Percentiles rank a stretch among this genome's conserved stretches.
Conservation (phyloP, 768 basidiomycete species). For the Austroboletus festivus region DNA sequence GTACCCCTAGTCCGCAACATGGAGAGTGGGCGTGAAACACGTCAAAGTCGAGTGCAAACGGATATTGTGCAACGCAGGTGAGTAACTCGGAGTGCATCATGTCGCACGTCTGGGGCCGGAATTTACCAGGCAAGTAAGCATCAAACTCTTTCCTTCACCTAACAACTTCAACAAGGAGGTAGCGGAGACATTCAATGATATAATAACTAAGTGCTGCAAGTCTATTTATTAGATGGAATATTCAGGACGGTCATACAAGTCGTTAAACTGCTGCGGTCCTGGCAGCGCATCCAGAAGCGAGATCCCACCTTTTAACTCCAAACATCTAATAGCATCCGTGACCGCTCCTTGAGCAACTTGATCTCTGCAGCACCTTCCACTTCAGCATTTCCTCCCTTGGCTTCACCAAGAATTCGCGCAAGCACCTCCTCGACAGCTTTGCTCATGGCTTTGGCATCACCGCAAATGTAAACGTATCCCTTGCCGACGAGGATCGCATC, state of each 20-base stretch:
- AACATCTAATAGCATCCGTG: slow-evolving; percentile 81
- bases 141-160: no score
- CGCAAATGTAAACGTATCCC: slow-evolving; percentile 97
- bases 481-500: slow-evolving; percentile 91
- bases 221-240: slow-evolving; percentile 21
- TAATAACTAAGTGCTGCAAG: slow-evolving; percentile 10
- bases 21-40: background rate
- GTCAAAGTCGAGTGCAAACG: background rate
- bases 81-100: no score
- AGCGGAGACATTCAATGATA: background rate
- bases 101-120: no score
- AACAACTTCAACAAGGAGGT: no score
- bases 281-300: background rate
- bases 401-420: slow-evolving; percentile 81
- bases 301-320: slow-evolving; percentile 62
- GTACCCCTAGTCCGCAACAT: slow-evolving; percentile 20
- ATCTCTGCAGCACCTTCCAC: slow-evolving; percentile 90
- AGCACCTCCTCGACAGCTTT: slow-evolving; percentile 92
- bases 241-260: slow-evolving; percentile 4
- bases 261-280: slow-evolving; percentile 2
- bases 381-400: slow-evolving; percentile 85
- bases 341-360: slow-evolving; percentile 93
- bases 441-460: slow-evolving; percentile 95
- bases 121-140: no score
- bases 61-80: background rate